phyloP scores from a whole-genome alignment of 2,329 filamentous ascomycete species.

The Nigrospora sphaerica region DNA sequence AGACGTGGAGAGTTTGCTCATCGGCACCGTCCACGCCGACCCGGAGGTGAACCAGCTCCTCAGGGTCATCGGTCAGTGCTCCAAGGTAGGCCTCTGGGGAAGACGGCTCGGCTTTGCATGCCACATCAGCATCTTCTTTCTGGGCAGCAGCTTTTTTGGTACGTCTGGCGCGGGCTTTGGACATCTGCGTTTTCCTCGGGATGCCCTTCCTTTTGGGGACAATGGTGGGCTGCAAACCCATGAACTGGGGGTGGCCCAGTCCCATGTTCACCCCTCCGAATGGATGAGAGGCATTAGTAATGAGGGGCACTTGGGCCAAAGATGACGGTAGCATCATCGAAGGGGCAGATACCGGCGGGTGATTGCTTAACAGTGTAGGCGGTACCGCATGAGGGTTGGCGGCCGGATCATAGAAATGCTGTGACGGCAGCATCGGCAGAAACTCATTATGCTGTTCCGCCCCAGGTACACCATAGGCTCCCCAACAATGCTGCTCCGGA shows the following conservation, averaged over 20 bases:
- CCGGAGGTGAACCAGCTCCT: background rate
- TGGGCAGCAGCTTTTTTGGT: too few relatives aligned
- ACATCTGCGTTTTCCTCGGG: too few relatives aligned
- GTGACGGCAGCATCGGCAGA: constrained; percentile 17
- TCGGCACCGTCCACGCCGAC: too few relatives aligned
- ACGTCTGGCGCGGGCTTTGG: too few relatives aligned
- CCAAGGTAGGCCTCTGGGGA: too few relatives aligned
- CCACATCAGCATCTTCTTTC: too few relatives aligned
- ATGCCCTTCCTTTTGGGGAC: too few relatives aligned
- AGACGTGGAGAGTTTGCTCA: constrained; percentile 20
- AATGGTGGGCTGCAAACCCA: too few relatives aligned
- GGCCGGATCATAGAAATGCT: constrained; percentile 9
- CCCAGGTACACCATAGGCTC: constrained; percentile 27
- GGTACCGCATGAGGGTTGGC: constrained; percentile 11
- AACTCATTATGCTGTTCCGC: constrained; percentile 19
- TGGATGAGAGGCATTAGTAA: background rate
- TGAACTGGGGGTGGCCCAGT: too few relatives aligned
- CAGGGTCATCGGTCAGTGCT: background rate
- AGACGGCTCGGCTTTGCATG: too few relatives aligned
- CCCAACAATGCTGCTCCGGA: constrained; percentile 25
- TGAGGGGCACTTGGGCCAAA: background rate
- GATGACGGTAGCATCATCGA: background rate
- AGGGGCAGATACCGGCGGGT: background rate
- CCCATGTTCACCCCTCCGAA: too few relatives aligned
- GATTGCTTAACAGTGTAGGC: constrained; percentile 12